phyloP scores from a whole-genome alignment of 2,329 filamentous ascomycete species.

The Sclerotinia sclerotiorum region DNA sequence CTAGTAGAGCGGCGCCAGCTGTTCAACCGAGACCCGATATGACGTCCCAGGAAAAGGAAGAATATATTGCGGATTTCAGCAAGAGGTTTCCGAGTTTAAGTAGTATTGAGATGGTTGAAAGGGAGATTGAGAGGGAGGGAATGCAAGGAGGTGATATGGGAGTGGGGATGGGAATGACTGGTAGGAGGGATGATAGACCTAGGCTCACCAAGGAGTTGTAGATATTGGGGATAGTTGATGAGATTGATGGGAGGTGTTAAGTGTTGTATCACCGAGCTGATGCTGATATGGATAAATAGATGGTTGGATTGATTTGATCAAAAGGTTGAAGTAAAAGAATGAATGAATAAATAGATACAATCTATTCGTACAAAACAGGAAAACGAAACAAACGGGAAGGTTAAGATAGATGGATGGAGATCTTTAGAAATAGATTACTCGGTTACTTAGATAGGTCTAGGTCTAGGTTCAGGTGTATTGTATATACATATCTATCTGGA shows the following conservation, averaged over 20 bases:
- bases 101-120: constrained; percentile 65
- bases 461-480: too few relatives aligned
- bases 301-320: not conserved
- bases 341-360: not conserved
- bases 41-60: constrained; percentile 59
- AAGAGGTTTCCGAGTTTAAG: constrained; percentile 84
- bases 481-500: too few relatives aligned
- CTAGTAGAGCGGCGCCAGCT: constrained; percentile 38
- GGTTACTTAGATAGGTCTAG: too few relatives aligned
- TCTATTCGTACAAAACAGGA: too few relatives aligned
- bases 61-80: constrained; percentile 70
- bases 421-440: too few relatives aligned
- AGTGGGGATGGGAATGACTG: constrained; percentile 20
- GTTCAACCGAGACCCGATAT: constrained; percentile 53
- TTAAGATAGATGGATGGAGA: too few relatives aligned
- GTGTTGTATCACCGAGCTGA: too few relatives aligned
- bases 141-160: constrained; percentile 19
- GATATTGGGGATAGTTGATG: not conserved
- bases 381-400: too few relatives aligned
- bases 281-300: not conserved
- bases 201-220: constrained; percentile 18
- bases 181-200: constrained; percentile 16
- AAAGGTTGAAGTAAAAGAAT: not conserved
- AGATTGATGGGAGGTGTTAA: not conserved
- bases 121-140: constrained; percentile 30